phyloP scores from a whole-genome alignment of 139 green algal genomes.

The Tetradesmus obliquus region DNA sequence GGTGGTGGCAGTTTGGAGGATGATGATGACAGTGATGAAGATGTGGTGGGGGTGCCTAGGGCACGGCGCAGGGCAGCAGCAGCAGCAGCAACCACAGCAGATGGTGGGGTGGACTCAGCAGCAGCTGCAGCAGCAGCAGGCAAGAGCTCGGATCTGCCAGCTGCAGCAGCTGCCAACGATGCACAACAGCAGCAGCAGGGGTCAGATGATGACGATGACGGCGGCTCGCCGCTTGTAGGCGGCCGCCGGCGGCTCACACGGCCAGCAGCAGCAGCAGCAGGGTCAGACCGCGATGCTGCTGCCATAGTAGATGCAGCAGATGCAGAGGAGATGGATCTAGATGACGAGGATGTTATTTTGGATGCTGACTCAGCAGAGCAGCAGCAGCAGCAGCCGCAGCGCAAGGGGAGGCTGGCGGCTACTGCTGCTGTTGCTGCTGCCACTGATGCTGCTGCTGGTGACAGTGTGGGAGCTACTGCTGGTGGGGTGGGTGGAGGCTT shows the following conservation, averaged over 20 bases:
- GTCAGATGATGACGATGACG: slow-evolving; percentile 21
- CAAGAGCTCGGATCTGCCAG: background rate
- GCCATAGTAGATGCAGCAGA: background rate
- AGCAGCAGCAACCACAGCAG: background rate
- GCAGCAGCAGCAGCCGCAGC: slow-evolving; percentile 22
- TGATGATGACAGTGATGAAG: slow-evolving; percentile 20
- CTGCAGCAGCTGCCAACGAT: background rate
- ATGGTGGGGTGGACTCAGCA: background rate
- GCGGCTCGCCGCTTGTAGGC: slow-evolving; percentile 19
- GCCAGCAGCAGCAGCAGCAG: background rate
- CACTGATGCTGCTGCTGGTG: slow-evolving; percentile 26
- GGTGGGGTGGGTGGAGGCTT: background rate
- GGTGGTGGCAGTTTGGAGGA: background rate
- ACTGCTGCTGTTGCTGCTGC: slow-evolving; percentile 37
- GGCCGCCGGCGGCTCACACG: background rate
- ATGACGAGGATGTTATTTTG: background rate
- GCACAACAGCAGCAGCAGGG: slow-evolving; percentile 10
- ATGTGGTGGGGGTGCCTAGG: slow-evolving; percentile 7
- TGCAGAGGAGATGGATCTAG: background rate
- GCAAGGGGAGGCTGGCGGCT: slow-evolving; percentile 16
- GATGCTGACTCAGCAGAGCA: background rate
- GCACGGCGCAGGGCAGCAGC: background rate
- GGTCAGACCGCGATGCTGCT: background rate
- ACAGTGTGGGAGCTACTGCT: background rate
- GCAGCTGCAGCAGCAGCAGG: background rate